Conservation (phyloP, 2,329 filamentous ascomycete species). For the Apiospora marii region DNA sequence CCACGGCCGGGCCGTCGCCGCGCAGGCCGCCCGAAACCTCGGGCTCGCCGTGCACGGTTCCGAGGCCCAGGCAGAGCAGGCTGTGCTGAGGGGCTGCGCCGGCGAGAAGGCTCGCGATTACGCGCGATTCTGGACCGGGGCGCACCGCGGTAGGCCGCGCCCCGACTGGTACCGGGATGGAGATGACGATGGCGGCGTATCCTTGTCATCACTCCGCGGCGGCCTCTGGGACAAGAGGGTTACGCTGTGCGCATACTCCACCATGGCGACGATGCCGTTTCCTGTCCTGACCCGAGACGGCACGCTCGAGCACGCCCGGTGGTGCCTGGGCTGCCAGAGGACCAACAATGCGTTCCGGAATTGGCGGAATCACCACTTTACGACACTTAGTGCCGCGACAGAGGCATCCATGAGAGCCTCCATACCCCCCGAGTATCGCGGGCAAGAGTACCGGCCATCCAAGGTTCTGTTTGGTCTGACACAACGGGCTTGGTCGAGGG, state of each 20-base stretch:
- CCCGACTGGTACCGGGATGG: not conserved
- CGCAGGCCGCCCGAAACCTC: not conserved
- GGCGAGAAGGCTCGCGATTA: not conserved
- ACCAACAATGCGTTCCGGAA: not conserved
- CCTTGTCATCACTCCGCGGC: too few relatives aligned
- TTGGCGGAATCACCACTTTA: too few relatives aligned
- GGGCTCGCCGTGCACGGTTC: not conserved
- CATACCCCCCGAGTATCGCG: not conserved
- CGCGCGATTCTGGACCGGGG: not conserved
- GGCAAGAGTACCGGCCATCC: not conserved
- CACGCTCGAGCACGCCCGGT: not conserved
- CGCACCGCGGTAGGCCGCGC: not conserved
- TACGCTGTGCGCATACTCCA: not conserved
- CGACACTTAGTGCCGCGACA: not conserved
- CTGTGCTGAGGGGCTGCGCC: not conserved
- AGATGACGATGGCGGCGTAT: too few relatives aligned
- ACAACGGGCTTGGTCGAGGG: not conserved
- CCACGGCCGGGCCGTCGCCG: not conserved
- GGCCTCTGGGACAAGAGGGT: too few relatives aligned
- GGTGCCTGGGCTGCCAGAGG: not conserved
- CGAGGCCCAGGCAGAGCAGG: fast-evolving
- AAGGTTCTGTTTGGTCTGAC: not conserved
- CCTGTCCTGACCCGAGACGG: not conserved
- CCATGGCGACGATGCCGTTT: not conserved
- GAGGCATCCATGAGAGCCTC: not conserved